Conservation (phyloP, 306 rosid species). For the Senna tora region DNA sequence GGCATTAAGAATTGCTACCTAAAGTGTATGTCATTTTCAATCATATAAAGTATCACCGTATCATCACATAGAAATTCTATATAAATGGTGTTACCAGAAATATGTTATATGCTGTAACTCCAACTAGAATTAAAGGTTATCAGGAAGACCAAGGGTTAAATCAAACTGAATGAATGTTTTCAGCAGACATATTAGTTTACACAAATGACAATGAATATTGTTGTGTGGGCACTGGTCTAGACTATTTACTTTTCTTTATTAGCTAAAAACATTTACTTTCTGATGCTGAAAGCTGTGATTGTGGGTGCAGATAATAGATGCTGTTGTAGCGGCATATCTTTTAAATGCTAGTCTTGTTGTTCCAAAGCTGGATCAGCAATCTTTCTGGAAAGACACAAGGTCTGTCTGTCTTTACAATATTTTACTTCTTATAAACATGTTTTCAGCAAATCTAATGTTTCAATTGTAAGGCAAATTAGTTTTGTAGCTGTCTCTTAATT, state of each 20-base stretch:
- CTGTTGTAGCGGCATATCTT: constrained; percentile 88
- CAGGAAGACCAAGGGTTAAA: not conserved
- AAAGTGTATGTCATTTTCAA: not conserved
- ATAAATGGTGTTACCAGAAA: not conserved
- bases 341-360: constrained; percentile 89
- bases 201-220: not conserved
- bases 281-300: not conserved
- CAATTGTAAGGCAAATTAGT: constrained; percentile 12
- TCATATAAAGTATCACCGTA: not conserved
- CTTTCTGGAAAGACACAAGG: constrained; percentile 93
- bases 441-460: constrained; percentile 3
- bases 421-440: not conserved
- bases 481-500: constrained; percentile 22
- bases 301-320: constrained; percentile 76
- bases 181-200: constrained; percentile 1
- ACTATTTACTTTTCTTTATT: not conserved
- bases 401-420: constrained; percentile 40
- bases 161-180: constrained; percentile 1
- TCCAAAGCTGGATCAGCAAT: constrained; percentile 87
- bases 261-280: not conserved
- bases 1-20: not conserved
- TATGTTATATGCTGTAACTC: not conserved
- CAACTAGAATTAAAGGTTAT: not conserved
- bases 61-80: not conserved
- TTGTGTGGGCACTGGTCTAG: not conserved